These are phyloP conservation scores for Echinosophora koreensis DNA, from an alignment of 306 rosid genomes.

Conservation along the genomic window DNA sequence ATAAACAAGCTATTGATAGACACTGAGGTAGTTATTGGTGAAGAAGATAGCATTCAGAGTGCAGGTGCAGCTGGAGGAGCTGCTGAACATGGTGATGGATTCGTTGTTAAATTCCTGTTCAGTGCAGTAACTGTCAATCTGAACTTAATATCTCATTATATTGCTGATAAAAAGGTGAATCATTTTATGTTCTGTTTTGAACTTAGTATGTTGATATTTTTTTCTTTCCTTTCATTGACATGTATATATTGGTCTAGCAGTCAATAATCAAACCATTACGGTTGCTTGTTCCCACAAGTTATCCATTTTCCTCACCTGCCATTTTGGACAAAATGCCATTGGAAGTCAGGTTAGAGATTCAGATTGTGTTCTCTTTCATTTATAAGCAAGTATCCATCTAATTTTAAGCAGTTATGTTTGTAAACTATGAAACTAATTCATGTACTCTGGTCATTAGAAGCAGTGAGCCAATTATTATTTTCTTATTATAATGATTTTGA, in stretches of 20 bases:
- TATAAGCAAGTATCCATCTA: conserved; percentile 7
- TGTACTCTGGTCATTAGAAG: not conserved
- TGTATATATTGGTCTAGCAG: conserved; percentile 45
- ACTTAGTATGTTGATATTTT: not conserved
- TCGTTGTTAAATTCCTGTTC: conserved; percentile 45
- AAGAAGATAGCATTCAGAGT: conserved; percentile 24
- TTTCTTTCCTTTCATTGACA: conserved; percentile 20
- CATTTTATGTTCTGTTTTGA: conserved; percentile 26
- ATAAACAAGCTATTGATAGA: conserved; percentile 53
- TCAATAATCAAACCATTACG: conserved; percentile 46
- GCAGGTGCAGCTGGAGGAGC: conserved; percentile 37
- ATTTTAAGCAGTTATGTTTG: not conserved
- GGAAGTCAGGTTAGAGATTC: conserved; percentile 49
- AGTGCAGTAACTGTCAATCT: conserved; percentile 40
- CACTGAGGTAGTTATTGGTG: conserved; percentile 48
- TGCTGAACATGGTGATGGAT: conserved; percentile 40
- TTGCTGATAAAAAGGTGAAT: conserved; percentile 46
- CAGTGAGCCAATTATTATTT: conserved; percentile 1
- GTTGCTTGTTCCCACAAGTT: conserved; percentile 55
- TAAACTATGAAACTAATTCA: not conserved
- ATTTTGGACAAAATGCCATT: conserved; percentile 42
- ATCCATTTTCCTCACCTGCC: conserved; percentile 49
- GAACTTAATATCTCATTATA: conserved; percentile 12
- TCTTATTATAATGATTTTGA: not conserved
- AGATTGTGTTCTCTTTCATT: conserved; percentile 1